Evolutionary conservation across 140 eudicot genomes (phyloP), one percentile per base, ranked within the genome.

Genomic region (Senecio squalidus): DNA sequence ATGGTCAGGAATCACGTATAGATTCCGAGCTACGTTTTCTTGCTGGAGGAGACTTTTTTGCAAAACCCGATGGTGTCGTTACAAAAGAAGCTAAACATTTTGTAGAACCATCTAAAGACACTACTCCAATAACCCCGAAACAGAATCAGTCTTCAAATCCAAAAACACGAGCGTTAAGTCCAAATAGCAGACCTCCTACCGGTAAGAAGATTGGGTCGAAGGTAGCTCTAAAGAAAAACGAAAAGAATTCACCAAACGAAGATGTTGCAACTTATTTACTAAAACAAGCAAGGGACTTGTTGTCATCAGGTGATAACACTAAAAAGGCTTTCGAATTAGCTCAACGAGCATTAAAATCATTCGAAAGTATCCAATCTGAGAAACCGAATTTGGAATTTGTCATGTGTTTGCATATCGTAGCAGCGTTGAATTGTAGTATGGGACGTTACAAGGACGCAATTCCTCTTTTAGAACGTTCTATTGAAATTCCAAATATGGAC

Each of bases 381-480:
- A 92, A 80, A 51, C 80, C 86, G 5, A 83, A 71, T 62, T 76
- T 92, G 54, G 99, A 92, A 22, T 61, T 29, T 31, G 96, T 88
- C 0, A 84, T 92, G 99, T 92, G 99, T 54, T 72, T 92, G 67
- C 99, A 92, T 43, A 69, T 92, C 3, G 80, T 82, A 23, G 84
- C 99, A 3, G 84, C 94, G 1, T 62, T 92, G 46, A 60, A 87
- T 58, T 87, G 96, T 62, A 75, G 81, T 53, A 48, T 74, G 18
- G 87, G 85, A 34, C 66, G 71, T 39, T 72, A 79, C 47, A 46
- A 30, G 1, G 93, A 84, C 22, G 99, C 99, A 10, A 80, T 92
- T 66, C 96, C 96, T 22, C 29, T 92, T 25, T 80, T 92, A 2
- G 96, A 92, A 62, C 73, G 78, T 5, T 87, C 99, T 5, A 87